phyloP scores from a whole-genome alignment of 108 stramenopile species.

The Pseudonitzschia delicatissima region DNA sequence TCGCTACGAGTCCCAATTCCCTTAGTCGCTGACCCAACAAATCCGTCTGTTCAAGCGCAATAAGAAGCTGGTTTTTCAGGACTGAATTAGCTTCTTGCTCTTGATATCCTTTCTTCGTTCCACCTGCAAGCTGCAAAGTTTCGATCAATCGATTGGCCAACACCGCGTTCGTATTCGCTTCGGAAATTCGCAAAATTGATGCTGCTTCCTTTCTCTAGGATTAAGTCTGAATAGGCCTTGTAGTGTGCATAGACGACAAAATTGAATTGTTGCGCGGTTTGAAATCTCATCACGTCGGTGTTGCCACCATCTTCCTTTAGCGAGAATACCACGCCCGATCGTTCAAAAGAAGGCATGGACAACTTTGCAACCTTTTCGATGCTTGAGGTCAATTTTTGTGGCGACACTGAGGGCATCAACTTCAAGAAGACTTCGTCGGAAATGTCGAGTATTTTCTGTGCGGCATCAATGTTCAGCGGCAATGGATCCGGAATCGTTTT shows the following conservation, averaged over 20 bases:
- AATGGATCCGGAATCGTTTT: slow-evolving; percentile 39
- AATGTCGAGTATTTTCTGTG: slow-evolving; percentile 31
- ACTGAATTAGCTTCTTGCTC: background rate
- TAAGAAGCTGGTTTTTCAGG: background rate
- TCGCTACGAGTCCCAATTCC: slow-evolving; percentile 29
- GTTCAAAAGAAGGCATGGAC: slow-evolving; percentile 46
- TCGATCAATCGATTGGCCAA: slow-evolving; percentile 32
- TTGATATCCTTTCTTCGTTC: background rate
- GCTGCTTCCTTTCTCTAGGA: slow-evolving; percentile 35
- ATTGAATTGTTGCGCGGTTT: slow-evolving; percentile 53
- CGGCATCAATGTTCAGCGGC: slow-evolving; percentile 36
- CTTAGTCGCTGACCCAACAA: background rate
- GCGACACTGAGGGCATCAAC: slow-evolving; percentile 5
- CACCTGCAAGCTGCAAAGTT: background rate
- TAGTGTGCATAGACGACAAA: slow-evolving; percentile 68
- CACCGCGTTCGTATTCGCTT: slow-evolving; percentile 41
- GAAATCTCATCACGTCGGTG: slow-evolving; percentile 4
- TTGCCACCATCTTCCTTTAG: background rate
- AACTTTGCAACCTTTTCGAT: slow-evolving; percentile 42
- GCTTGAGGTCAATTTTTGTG: slow-evolving; percentile 23
- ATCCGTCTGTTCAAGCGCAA: slow-evolving; percentile 11
- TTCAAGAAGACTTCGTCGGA: slow-evolving; percentile 43
- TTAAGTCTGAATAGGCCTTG: slow-evolving; percentile 67
- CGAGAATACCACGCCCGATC: slow-evolving; percentile 33
- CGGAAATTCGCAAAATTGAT: slow-evolving; percentile 45